phyloP scores from a whole-genome alignment of 2,329 filamentous ascomycete genomes.

The Cordyceps fumosorosea region DNA sequence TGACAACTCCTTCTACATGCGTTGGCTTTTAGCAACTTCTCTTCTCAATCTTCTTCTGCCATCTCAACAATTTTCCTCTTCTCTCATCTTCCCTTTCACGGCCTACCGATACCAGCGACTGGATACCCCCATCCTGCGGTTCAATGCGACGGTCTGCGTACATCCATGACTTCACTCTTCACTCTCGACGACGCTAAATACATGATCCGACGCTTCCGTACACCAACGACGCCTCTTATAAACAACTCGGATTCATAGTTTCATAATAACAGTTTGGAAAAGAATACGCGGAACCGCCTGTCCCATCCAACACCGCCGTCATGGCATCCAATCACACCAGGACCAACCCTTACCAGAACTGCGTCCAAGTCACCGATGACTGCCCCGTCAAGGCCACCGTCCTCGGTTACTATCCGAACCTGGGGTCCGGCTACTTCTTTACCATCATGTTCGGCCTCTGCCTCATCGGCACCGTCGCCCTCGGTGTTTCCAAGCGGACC shows the following conservation, averaged over 20 bases:
- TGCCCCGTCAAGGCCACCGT: constrained; percentile 49
- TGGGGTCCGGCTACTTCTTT: constrained; percentile 50
- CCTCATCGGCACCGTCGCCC: constrained; percentile 32
- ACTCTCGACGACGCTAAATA: neutral
- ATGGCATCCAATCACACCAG: constrained; percentile 9
- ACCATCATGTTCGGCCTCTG: constrained; percentile 41
- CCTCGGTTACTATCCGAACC: constrained; percentile 50
- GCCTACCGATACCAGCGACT: too few relatives aligned
- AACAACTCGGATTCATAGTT: neutral
- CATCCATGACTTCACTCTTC: neutral
- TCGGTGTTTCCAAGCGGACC: constrained; percentile 45
- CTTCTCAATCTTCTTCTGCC: neutral
- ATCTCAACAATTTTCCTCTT: too few relatives aligned
- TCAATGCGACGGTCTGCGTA: too few relatives aligned
- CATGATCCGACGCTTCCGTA: neutral
- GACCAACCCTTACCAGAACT: constrained; percentile 20
- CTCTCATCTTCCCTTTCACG: too few relatives aligned
- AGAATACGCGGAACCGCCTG: neutral
- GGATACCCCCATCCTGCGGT: too few relatives aligned
- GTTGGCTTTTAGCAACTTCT: neutral
- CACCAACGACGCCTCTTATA: neutral
- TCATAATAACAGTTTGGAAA: neutral
- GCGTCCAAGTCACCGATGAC: constrained; percentile 28
- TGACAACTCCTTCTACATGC: neutral
- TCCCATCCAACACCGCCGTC: neutral